Evolutionary conservation across 2,329 filamentous ascomycete genomes (phyloP), one percentile per base, ranked within the genome.

Genomic region (Ampelomyces quisqualis): DNA sequence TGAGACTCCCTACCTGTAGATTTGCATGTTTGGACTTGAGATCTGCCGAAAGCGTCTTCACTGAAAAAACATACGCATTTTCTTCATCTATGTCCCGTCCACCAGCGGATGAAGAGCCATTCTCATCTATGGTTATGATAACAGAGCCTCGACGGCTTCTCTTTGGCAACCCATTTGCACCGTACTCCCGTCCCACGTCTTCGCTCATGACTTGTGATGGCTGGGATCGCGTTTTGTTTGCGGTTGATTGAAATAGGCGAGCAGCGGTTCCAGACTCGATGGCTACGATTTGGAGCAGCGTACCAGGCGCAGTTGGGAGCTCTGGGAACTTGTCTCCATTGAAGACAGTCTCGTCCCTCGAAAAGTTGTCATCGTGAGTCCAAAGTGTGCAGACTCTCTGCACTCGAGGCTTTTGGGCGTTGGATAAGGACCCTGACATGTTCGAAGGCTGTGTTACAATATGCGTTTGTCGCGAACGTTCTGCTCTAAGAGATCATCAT

Each of bases 261-360:
- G 68, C 61, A 28, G 64, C 70, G 31, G 60, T 67, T 13, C 81
- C 79, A 7, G 76, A 63, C 51, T 76, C 80, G 34, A 84, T 61
- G 5, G 82, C 76, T 15, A 84, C 74, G 40, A 94, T 84, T 55
- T 88, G 85, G 69, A 93, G 82, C 40, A 94, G 72, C 47, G 80
- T 79, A 18, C 86, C 87, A 0, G 81, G 73, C 41, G 78, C 77
- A 48, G 88, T 75, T 31, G 79, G 77, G 30, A 77, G 73, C 50
- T 79, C 77, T 38, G 81, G 79, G 44, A 91, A 80, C 11, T 84
- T 76, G 40, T 87, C 82, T 43, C 85, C 76, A 62, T 91, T 93
- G 58, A 94, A 77, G 15, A 93, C 75, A 30, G 93, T 83, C 55
- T 91, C 88, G 57, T 94, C 87, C 42, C 78, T 79, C 7, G 85